Conservation (phyloP, 352 stramenopile genomes). For the Globisporangium iwayamae region DNA sequence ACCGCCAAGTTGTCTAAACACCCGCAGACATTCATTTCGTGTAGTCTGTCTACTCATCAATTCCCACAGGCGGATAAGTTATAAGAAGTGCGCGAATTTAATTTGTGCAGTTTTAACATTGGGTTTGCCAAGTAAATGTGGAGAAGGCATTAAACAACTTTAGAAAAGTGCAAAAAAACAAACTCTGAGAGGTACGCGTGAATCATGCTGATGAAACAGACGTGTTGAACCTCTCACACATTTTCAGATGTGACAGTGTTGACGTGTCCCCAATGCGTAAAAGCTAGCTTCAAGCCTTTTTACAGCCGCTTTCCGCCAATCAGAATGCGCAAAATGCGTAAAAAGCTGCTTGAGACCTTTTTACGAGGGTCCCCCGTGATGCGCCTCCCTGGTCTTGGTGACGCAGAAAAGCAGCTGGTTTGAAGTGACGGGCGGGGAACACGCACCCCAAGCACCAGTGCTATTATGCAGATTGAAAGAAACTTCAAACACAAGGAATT, state of each 20-base stretch:
- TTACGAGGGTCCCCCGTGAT: background rate
- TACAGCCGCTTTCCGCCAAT: background rate
- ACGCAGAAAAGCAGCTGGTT: slow-evolving; percentile 13
- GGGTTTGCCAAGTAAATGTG: too few species aligned
- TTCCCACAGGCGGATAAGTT: background rate
- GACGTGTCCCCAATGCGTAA: slow-evolving; percentile 7
- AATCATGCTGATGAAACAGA: background rate
- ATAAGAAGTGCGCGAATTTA: background rate
- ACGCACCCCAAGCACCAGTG: slow-evolving; percentile 11
- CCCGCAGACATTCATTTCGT: too few species aligned
- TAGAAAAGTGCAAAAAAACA: background rate
- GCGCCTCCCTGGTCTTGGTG: slow-evolving; percentile 6
- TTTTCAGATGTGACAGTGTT: slow-evolving; percentile 7
- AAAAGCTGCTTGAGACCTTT: background rate
- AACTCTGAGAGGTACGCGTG: background rate
- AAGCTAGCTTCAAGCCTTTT: slow-evolving; percentile 6
- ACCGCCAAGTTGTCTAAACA: background rate
- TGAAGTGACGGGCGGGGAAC: too few species aligned
- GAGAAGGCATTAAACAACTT: too few species aligned
- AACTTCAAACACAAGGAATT: too few species aligned
- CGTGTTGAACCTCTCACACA: slow-evolving; percentile 5
- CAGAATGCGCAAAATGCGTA: background rate
- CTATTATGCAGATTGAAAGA: background rate
- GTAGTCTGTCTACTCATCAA: too few species aligned
- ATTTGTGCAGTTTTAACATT: background rate